Percentiles rank a stretch among this genome's conserved stretches.
phyloP scores from a whole-genome alignment of 768 basidiomycete genomes.

The Leccinum broughii region DNA sequence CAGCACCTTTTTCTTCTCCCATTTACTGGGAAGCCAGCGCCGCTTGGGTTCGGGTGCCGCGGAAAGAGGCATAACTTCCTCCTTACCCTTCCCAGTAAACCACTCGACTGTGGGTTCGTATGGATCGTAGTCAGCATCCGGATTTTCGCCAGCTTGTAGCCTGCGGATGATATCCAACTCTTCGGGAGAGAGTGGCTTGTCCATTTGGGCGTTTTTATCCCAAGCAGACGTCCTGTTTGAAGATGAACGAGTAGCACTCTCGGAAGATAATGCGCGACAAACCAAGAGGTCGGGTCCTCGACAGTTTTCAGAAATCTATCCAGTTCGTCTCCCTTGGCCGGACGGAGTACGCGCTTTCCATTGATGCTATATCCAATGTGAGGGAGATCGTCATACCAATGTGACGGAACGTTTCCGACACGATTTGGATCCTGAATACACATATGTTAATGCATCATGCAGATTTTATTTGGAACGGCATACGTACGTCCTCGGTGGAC shows the following conservation, averaged over 20 bases:
- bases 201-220: slow-evolving; percentile 82
- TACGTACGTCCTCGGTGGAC: slow-evolving; percentile 84
- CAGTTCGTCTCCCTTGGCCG: slow-evolving; percentile 93
- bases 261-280: slow-evolving; percentile 23
- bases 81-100: slow-evolving; percentile 96
- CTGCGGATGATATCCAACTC: slow-evolving; percentile 95
- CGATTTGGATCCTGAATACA: slow-evolving; percentile 81
- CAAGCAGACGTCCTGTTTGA: slow-evolving; percentile 81
- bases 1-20: slow-evolving; percentile 97
- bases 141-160: slow-evolving; percentile 88
- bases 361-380: slow-evolving; percentile 96
- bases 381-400: slow-evolving; percentile 99
- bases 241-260: slow-evolving; percentile 1
- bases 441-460: slow-evolving; percentile 8
- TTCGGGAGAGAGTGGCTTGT: slow-evolving; percentile 83
- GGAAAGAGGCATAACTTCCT: slow-evolving; percentile 91
- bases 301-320: slow-evolving; percentile 95
- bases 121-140: slow-evolving; percentile 86
- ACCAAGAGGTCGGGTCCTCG: slow-evolving; percentile 92
- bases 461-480: slow-evolving; percentile 1
- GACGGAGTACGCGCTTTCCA: slow-evolving; percentile 91
- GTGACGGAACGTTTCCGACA: slow-evolving; percentile 91
- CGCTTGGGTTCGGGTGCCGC: slow-evolving; percentile 94
- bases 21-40: slow-evolving; percentile 96
- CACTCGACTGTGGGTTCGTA: slow-evolving; percentile 94